Conservation (phyloP, 805 yeast genomes). For the Pichia cephalocereana region DNA sequence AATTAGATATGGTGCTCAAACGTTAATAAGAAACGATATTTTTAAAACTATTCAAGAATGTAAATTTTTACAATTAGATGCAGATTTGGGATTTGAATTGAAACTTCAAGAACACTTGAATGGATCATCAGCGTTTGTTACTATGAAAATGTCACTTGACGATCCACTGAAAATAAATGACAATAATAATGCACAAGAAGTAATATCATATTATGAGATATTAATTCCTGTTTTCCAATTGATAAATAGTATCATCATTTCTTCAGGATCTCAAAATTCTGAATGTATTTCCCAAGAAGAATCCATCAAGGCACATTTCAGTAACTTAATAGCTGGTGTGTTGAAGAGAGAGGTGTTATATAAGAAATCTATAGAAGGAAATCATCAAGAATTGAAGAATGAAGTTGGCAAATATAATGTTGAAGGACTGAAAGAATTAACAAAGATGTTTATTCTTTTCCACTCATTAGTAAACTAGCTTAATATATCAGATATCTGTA, state of each 20-base stretch:
- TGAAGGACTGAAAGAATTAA: slow-evolving; percentile 17
- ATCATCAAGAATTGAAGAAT: not conserved
- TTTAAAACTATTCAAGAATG: slow-evolving; percentile 53
- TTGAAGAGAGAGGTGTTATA: slow-evolving; percentile 23
- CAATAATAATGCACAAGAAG: slow-evolving; percentile 17
- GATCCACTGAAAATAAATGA: slow-evolving; percentile 29
- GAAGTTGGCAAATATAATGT: slow-evolving; percentile 1
- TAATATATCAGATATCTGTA: too few species aligned
- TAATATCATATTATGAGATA: slow-evolving; percentile 54
- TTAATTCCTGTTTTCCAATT: slow-evolving; percentile 69
- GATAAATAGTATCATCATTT: slow-evolving; percentile 53
- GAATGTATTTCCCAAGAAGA: slow-evolving; percentile 46
- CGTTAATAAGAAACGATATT: slow-evolving; percentile 63
- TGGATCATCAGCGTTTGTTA: slow-evolving; percentile 22
- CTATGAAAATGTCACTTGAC: slow-evolving; percentile 42
- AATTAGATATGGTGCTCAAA: slow-evolving; percentile 67
- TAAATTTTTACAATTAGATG: slow-evolving; percentile 55
- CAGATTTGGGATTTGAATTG: slow-evolving; percentile 59
- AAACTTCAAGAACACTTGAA: slow-evolving; percentile 13
- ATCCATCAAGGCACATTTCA: slow-evolving; percentile 41
- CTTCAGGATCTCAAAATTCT: slow-evolving; percentile 70
- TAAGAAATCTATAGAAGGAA: slow-evolving; percentile 9
- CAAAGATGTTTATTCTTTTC: slow-evolving; percentile 22
- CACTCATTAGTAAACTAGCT: slow-evolving; percentile 15
- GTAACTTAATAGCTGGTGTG: slow-evolving; percentile 47